Evolutionary conservation across 106 monocot species (phyloP).

Genomic region (Vanilla planifolia): DNA sequence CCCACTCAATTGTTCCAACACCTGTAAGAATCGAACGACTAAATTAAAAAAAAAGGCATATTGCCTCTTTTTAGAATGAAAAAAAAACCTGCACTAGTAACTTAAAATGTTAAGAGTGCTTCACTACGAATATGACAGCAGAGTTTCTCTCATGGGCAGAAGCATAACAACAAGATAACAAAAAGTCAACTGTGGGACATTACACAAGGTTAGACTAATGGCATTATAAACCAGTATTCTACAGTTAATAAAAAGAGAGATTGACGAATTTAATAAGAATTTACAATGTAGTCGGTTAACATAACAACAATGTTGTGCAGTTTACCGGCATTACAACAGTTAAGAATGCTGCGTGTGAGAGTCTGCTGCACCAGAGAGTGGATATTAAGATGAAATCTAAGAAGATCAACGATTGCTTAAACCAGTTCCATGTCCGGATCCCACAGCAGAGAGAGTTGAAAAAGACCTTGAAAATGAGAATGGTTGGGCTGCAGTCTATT

Average conservation of each 20-base stretch:
- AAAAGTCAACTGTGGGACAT: too few species aligned
- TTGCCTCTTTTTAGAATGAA: too few species aligned
- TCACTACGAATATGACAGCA: too few species aligned
- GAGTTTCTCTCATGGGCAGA: too few species aligned
- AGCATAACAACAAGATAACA: too few species aligned
- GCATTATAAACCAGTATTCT: too few species aligned
- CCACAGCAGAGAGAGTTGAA: slow-evolving; percentile 80
- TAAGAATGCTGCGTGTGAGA: slow-evolving; percentile 92
- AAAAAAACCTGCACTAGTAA: too few species aligned
- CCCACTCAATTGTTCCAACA: slow-evolving; percentile 56
- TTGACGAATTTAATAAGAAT: too few species aligned
- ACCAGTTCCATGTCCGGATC: slow-evolving; percentile 88
- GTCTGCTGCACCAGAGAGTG: slow-evolving; percentile 76
- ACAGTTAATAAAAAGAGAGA: too few species aligned
- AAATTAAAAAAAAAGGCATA: neutral
- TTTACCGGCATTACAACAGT: slow-evolving; percentile 77
- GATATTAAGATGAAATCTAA: slow-evolving; percentile 93
- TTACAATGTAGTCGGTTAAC: slow-evolving; percentile 58
- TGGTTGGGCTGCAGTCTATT: slow-evolving; percentile 97
- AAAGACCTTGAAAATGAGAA: slow-evolving; percentile 90
- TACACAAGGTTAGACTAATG: too few species aligned
- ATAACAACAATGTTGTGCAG: slow-evolving; percentile 51
- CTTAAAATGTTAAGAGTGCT: too few species aligned
- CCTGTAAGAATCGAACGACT: slow-evolving; percentile 18
- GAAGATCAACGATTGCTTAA: slow-evolving; percentile 78